Base-by-base conservation (phyloP, 225 moss, liverwort and hornwort species). In the Lunularia cruciata region DNA sequence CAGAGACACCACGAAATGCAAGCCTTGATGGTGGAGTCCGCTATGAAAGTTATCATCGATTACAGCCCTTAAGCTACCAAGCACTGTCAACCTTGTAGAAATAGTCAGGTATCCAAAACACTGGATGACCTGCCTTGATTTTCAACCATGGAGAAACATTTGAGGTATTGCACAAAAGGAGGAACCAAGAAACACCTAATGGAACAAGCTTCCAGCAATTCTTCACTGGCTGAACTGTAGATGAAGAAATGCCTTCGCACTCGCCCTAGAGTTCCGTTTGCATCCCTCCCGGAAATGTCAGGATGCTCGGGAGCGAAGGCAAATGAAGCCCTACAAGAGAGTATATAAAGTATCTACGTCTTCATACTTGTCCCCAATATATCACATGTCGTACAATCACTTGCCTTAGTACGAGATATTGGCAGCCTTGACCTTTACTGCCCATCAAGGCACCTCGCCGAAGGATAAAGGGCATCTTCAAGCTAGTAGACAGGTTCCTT, bases 361-460 rank as follows among this genome's bases (percentile, higher is more conserved):
- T 64, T 64, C 30, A 64, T 27, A 30, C n/a, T n/a, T 45, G 45
- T 64, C 63, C 63, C 45, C 22, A 16, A 64, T 64, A 64, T 46
- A 64, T 46, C 27, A 61, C 61, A 45, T 45, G 45, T 25, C 46
- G 27, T 64, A 64, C 63, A 47, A 28, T 64, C 30, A 45, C 30
- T 46, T n/a, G 18, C 42, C 63, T 46, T 64, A 18, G 30, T 42
- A 26, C 25, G 28, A 28, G 2, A 27, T 64, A 39, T 26, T 23
- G 42, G 18, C 45, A 31, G 30, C 45, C 30, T 10, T 26, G 25
- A 46, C 28, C 46, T 64, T 3, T 18, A 31, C 16, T 43, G 45
- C 37, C 28, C 45, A 43, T 43, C 16, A 16, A 63, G 27, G 25
- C 27, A 63, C 26, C 35, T 20, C 4, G 0, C 15, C 22, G 42